Conservation (phyloP, 2,329 filamentous ascomycete species). For the Xylaria sp. region DNA sequence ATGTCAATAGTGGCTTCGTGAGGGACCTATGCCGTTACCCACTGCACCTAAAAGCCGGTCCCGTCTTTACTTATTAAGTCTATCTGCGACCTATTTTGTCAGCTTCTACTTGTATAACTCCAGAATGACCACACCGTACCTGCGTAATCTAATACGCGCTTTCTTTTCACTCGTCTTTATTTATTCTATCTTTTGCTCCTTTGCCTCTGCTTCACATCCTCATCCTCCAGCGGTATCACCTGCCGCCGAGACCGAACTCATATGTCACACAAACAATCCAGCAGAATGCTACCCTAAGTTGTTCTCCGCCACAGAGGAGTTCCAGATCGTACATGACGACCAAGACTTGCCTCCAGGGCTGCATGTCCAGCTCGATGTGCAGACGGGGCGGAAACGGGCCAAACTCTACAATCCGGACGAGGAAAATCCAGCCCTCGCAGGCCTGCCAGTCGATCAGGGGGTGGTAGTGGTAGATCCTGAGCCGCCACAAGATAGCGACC, state of each 20-base stretch:
- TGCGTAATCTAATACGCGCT: slow-evolving; percentile 34
- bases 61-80: too few relatives aligned
- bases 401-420: slow-evolving; percentile 72
- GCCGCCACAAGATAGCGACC: slow-evolving; percentile 45
- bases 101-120: neutral
- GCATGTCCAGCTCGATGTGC: slow-evolving; percentile 73
- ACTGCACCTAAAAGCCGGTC: neutral
- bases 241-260: slow-evolving; percentile 63
- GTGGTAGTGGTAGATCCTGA: slow-evolving; percentile 67
- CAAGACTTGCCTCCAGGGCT: slow-evolving; percentile 74
- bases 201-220: slow-evolving; percentile 48
- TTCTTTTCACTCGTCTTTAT: slow-evolving; percentile 36
- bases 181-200: slow-evolving; percentile 38
- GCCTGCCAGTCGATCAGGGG: slow-evolving; percentile 63
- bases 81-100: too few relatives aligned
- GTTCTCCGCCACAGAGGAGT: slow-evolving; percentile 72
- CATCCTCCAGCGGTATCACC: slow-evolving; percentile 49
- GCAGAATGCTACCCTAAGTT: slow-evolving; percentile 73
- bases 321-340: slow-evolving; percentile 71
- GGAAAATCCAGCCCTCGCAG: slow-evolving; percentile 58
- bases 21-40: neutral
- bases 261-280: slow-evolving; percentile 71
- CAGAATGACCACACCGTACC: slow-evolving; percentile 40
- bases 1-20: neutral
- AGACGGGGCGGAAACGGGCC: slow-evolving; percentile 72